Evolutionary conservation across 2,329 filamentous ascomycete species (phyloP), one percentile per base, ranked within the genome.

Genomic region (Raffaelea albimanens): DNA sequence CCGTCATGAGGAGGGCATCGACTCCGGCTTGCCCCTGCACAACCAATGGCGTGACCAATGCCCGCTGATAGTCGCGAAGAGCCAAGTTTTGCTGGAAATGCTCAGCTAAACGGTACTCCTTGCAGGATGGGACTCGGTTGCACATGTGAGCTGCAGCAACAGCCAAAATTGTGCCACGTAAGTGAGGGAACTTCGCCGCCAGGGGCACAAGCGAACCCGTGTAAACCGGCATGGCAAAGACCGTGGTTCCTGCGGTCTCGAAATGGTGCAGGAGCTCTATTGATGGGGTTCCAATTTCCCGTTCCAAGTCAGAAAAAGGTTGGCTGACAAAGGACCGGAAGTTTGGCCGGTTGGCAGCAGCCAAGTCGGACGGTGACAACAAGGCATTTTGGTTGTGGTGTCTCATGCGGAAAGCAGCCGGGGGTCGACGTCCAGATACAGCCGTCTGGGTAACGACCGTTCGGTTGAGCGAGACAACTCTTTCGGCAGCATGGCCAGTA

Each of bases 61-160:
- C 52, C 4, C 21, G 34, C 43, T 50, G 53, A 50, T 55, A 58
- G 20, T 36, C 22, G 11, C 44, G 22, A 23, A 58, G 41, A 3
- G 56, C 56, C 7, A 57, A n/a, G 5, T 40, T n/a, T 41, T 54
- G 51, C 46, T 57, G 56, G 51, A 54, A 55, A 46, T 53, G 50
- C 29, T 49, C 49, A 20, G 56, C 56, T 5, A 57, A 3, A 16
- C 49, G 53, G 49, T 57, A 48, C 14, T 22, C 40, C 14, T 33
- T 48, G 48, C 9, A 40, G 3, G 18, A 50, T 0, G 53, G 51
- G 1, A 47, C 47, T n/a, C 46, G 48, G 54, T 57, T 52, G 34
- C 45, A 45, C 7, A 57, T 52, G 31, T 57, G 54, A 4, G 48
- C 33, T 13, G 55, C 55, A n/a, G 54, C 47, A 0, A 52, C 47